Percentiles rank a stretch among this genome's conserved stretches.
These are phyloP conservation scores for Oryza nivara DNA, from an alignment of 176 grass and related monocot species.

Conservation along the genomic window DNA sequence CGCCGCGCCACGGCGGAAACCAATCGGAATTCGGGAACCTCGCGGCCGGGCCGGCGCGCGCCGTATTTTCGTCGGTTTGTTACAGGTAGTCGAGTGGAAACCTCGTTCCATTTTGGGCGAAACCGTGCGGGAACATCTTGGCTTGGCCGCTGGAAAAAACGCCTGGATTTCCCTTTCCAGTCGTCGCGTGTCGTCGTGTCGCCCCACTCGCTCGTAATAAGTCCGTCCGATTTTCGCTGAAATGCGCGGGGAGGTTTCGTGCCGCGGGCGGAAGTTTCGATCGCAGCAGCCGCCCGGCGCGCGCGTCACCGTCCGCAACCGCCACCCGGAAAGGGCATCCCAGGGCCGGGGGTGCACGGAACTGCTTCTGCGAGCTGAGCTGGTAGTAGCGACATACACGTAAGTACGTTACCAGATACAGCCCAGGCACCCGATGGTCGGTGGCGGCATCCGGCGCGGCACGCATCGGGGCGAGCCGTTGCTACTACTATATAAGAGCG, in stretches of 20 bases:
- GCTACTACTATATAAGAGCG: not conserved
- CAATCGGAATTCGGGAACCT: not conserved
- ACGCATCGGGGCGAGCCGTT: not conserved
- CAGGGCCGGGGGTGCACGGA: not conserved
- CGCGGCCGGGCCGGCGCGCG: not conserved
- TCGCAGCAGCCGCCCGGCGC: not conserved
- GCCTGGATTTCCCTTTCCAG: not conserved
- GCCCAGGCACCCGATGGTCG: not conserved
- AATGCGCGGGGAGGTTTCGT: not conserved
- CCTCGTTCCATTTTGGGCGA: not conserved
- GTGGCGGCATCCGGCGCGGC: not conserved
- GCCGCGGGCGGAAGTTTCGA: not conserved
- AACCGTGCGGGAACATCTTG: slow-evolving; percentile 2
- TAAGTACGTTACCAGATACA: not conserved
- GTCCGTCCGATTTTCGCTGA: not conserved
- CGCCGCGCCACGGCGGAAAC: not conserved
- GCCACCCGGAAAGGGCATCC: not conserved
- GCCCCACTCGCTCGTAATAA: not conserved
- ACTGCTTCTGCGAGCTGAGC: not conserved
- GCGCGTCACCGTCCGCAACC: not conserved
- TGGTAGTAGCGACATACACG: not conserved
- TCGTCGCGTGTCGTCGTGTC: not conserved
- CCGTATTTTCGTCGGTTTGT: not conserved
- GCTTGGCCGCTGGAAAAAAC: not conserved
- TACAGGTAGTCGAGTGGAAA: not conserved